Evolutionary conservation across 176 grass and related monocot genomes (phyloP).

Genomic region (Triticum aestivum): DNA sequence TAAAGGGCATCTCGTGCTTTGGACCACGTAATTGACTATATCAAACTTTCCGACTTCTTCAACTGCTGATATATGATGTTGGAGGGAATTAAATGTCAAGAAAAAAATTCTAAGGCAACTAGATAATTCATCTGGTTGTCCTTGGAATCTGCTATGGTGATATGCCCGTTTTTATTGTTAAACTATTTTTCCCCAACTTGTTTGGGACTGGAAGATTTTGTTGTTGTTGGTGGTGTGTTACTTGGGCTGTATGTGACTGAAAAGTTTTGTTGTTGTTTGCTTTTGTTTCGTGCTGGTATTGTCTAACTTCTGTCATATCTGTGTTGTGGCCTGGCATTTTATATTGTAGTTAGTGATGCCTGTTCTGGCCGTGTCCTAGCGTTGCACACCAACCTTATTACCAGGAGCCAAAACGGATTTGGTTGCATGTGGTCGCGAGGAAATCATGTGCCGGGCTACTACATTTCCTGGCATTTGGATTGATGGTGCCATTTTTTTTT

Average conservation of each 20-base stretch:
- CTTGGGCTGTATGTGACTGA: too few species aligned
- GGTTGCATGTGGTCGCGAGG: not conserved
- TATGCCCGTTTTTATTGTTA: not conserved
- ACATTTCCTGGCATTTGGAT: not conserved
- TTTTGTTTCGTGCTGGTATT: too few species aligned
- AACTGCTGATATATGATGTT: not conserved
- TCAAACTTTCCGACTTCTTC: not conserved
- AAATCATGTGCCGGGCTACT: not conserved
- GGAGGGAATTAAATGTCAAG: too few species aligned
- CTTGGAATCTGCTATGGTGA: not conserved
- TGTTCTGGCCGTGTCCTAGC: not conserved
- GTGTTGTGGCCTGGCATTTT: not conserved
- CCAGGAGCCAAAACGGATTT: not conserved
- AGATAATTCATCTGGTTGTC: not conserved
- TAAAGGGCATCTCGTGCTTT: conserved; percentile 29
- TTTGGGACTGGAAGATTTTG: too few species aligned
- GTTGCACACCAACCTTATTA: not conserved
- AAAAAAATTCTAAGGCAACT: not conserved
- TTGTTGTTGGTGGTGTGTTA: too few species aligned
- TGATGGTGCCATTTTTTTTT: not conserved
- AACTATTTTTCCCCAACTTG: too few species aligned
- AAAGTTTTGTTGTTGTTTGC: too few species aligned
- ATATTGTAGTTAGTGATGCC: not conserved
- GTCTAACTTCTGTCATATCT: not conserved
- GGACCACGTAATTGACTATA: conserved; percentile 23